Base-by-base conservation (phyloP, 768 basidiomycete species). In the Mycena polygramma region DNA sequence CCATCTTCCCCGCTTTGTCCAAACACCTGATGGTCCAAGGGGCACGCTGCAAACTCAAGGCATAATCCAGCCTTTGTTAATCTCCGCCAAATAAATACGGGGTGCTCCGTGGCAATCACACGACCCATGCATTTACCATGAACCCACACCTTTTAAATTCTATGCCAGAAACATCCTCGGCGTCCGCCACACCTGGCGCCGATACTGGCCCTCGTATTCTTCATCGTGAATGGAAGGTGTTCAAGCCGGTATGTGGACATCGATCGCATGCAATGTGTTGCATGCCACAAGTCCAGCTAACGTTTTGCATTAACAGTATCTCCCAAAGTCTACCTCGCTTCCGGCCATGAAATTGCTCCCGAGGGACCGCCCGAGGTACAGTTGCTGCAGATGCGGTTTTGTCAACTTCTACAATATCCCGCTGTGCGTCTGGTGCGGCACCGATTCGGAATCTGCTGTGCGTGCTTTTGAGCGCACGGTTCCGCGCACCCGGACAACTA, bases 361-460 rank as follows among this genome's bases (percentile, higher is more conserved):
- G 26, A 41, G 52, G 41, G 63, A 51, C 35, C 68, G 68, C 20
- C 68, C 63, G 51, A 52, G 62, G 41, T 69, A 64, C 30, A 63
- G 13, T 43, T 69, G 68, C 63, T 22, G 36, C 45, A 22, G 1
- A 48, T 69, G 62, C 46, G 63, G 68, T 7, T 64, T 69, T 48
- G 62, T 53, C 57, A 64, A 69, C 41, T 69, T 69, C 63, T 64
- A 64, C 41, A 60, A 64, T 20, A 69, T 69, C 36, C 57, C 68
- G 43, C 15, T 69, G 22, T 69, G 68, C 61, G 49, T 64, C 57
- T 69, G 68, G 63, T 69, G 68, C 46, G 48, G 48, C 49, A 53
- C 13, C 19, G 39, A 7, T 19, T 57, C 68, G 41, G 61, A 63
- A 58, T 45, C 55, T 9, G 41, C 61, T 19, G 41, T 63, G 14